A percentile compares a stretch with the other conserved stretches of the same genome.
phyloP scores from a whole-genome alignment of 2,329 filamentous ascomycete genomes.

The Pseudogymnoascus sp. region DNA sequence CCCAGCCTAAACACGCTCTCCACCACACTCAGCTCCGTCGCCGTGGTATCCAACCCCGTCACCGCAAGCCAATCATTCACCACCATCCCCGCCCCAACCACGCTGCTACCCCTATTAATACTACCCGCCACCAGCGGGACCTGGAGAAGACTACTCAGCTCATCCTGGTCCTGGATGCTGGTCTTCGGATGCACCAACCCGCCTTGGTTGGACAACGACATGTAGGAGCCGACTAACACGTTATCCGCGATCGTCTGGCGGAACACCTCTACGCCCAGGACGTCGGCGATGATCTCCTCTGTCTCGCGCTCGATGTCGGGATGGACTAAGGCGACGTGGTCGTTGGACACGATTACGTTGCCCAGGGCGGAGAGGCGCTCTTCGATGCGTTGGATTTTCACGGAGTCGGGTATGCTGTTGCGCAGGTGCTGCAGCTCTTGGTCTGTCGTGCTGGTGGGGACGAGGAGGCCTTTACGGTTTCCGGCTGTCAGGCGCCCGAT shows the following conservation, averaged over 20 bases:
- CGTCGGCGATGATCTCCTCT: slow-evolving; percentile 96
- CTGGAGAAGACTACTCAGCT: slow-evolving; percentile 85
- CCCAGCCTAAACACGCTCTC: slow-evolving; percentile 94
- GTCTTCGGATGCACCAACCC: slow-evolving; percentile 98
- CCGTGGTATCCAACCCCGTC: slow-evolving; percentile 86
- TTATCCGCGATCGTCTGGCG: slow-evolving; percentile 95
- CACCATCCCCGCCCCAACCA: slow-evolving; percentile 95
- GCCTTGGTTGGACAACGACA: slow-evolving; percentile 91
- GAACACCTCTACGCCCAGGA: slow-evolving; percentile 82
- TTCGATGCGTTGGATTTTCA: slow-evolving; percentile 92
- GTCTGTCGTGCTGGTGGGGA: slow-evolving; percentile 92
- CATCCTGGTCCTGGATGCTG: slow-evolving; percentile 93
- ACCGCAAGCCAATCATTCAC: slow-evolving; percentile 98
- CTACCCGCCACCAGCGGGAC: slow-evolving; percentile 91
- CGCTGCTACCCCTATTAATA: slow-evolving; percentile 85
- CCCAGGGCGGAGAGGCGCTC: slow-evolving; percentile 91
- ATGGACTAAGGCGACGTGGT: slow-evolving; percentile 93
- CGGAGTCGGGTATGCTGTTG: slow-evolving; percentile 82
- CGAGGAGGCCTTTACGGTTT: slow-evolving; percentile 93
- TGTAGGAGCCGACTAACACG: slow-evolving; percentile 92
- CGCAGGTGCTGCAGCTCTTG: slow-evolving; percentile 96
- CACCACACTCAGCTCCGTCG: slow-evolving; percentile 93
- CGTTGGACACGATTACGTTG: slow-evolving; percentile 94
- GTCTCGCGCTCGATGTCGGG: slow-evolving; percentile 96
- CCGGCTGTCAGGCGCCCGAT: slow-evolving; percentile 91